Evolutionary conservation across 148 eudicot genomes (phyloP), one percentile per base, ranked within the genome.

Genomic region (Simmondsia chinensis): DNA sequence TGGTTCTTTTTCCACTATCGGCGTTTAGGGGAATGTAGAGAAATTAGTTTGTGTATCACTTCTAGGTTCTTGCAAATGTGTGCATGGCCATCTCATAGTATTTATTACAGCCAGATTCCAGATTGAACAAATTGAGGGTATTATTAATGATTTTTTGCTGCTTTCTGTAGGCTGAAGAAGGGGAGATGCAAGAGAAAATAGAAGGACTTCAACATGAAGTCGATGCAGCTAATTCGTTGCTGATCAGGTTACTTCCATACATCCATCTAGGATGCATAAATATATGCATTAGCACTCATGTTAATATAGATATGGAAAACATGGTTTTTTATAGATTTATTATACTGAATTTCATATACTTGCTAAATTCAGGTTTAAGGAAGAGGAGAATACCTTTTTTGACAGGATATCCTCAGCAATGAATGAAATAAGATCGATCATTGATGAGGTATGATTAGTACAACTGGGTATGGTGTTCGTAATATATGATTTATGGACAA

Each of bases 121-220:
- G 43, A 34, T 29, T 19, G 18, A 27, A 41, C 12, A 23, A 46
- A 25, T 10, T 32, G 15, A 46, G 4, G 39, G 29, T 12, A 18
- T 31, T 4, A 15, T 57, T 37, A 29, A 7, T 47, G 17, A 20
- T 12, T 39, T 21, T 39, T 31, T 24, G 18, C 40, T 18, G 28
- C 14, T 50, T 51, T 18, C 24, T 48, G 42, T 60, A 91, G 99
- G 99, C 75, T 7, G 94, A 91, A 81, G 94, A 82, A 59, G 62
- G 39, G 54, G 85, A 79, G 65, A 72, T 82, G 74, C 72, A 77
- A 63, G 76, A 68, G 54, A 77, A 56, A 35, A 62, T 86, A 25
- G 73, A 68, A 72, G 73, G 52, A 48, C 81, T 91, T 46, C 74
- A 72, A 49, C 66, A 63, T 48, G 79, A 82, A 46, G 55, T 74